Evolutionary conservation across 2,329 filamentous ascomycete genomes (phyloP).

Genomic region (Metarhizium album): DNA sequence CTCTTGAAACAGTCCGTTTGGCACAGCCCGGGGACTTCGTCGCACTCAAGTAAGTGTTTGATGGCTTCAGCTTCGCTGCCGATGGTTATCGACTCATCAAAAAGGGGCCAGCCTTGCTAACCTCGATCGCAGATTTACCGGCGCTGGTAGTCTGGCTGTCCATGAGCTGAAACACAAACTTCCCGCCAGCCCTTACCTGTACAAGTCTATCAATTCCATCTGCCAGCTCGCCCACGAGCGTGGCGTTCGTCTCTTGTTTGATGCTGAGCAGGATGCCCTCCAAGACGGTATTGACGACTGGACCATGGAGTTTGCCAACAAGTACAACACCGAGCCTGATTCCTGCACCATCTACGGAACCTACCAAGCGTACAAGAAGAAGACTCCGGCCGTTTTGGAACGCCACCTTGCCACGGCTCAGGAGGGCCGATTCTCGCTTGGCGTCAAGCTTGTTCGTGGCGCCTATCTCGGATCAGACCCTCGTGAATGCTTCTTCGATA

Average conservation of each 20-base stretch:
- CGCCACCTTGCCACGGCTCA: slow-evolving; percentile 49
- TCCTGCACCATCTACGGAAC: slow-evolving; percentile 68
- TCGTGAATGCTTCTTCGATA: slow-evolving; percentile 58
- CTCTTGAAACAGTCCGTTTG: slow-evolving; percentile 61
- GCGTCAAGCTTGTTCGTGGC: slow-evolving; percentile 66
- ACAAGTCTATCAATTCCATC: slow-evolving; percentile 60
- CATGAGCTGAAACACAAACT: slow-evolving; percentile 52
- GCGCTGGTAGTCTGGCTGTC: slow-evolving; percentile 65
- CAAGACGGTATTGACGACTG: slow-evolving; percentile 74
- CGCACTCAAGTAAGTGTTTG: slow-evolving; percentile 44
- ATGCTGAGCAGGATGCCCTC: slow-evolving; percentile 73
- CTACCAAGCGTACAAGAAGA: slow-evolving; percentile 68
- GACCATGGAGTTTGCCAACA: slow-evolving; percentile 65
- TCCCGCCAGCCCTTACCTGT: slow-evolving; percentile 53
- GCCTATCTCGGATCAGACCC: slow-evolving; percentile 64
- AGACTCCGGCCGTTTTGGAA: slow-evolving; percentile 43
- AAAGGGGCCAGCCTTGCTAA: background rate
- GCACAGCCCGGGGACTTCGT: slow-evolving; percentile 54
- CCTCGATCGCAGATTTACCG: slow-evolving; percentile 51
- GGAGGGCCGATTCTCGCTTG: slow-evolving; percentile 52
- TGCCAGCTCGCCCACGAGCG: slow-evolving; percentile 61
- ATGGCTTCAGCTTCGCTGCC: background rate
- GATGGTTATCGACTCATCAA: background rate
- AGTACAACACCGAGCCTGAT: slow-evolving; percentile 57
- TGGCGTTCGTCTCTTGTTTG: slow-evolving; percentile 66